Percentiles rank a stretch among this genome's conserved stretches.
These are phyloP conservation scores for Henckelia pumila DNA, from an alignment of 257 asterid species.

Conservation along the genomic window DNA sequence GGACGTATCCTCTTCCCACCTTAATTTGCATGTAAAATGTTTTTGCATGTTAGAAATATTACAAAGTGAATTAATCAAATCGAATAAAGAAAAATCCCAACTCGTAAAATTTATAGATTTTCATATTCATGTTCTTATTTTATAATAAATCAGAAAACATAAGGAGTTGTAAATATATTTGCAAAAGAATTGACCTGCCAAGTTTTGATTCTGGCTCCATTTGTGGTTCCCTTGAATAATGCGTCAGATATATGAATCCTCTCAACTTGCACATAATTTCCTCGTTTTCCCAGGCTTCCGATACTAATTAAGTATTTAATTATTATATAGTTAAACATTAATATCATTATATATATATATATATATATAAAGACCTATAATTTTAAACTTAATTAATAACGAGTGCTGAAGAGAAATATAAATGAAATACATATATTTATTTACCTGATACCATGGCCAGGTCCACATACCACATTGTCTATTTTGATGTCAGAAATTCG, in stretches of 20 bases:
- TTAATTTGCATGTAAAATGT: constrained; percentile 2
- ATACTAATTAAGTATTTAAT: constrained; percentile 42
- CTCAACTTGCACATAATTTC: constrained; percentile 56
- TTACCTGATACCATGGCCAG: constrained; percentile 89
- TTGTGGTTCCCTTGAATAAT: constrained; percentile 56
- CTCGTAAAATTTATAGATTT: too few species aligned
- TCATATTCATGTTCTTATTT: too few species aligned
- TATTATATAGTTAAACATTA: neutral
- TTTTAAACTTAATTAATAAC: too few species aligned
- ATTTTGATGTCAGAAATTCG: constrained; percentile 42
- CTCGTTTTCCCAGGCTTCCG: constrained; percentile 70
- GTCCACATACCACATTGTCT: constrained; percentile 54
- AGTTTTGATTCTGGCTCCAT: constrained; percentile 91
- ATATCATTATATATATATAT: neutral
- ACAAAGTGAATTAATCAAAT: too few species aligned
- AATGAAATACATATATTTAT: too few species aligned
- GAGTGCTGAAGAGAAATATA: neutral
- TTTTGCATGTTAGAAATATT: too few species aligned
- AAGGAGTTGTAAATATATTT: neutral
- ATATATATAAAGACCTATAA: too few species aligned
- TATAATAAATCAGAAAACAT: too few species aligned
- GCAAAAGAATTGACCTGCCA: constrained; percentile 61
- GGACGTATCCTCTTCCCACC: constrained; percentile 61
- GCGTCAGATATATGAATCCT: constrained; percentile 42
- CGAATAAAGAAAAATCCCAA: too few species aligned